Percentiles rank a stretch among this genome's conserved stretches.
These are phyloP conservation scores for Peribolospora baueri DNA, from an alignment of 768 basidiomycete species.

Conservation along the genomic window DNA sequence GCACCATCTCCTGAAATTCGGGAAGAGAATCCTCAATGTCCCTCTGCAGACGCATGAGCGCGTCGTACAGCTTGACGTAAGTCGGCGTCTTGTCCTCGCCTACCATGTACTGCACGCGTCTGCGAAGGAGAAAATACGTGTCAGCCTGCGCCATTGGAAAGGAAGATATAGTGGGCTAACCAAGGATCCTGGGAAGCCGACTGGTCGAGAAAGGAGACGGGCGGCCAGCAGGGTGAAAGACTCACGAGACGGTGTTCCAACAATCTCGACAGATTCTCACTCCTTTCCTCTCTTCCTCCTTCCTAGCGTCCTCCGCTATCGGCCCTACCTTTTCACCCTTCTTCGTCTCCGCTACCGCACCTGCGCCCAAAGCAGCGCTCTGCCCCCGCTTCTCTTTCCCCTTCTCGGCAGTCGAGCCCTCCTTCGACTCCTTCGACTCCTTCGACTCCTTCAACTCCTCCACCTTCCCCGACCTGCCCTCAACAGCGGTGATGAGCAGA, in stretches of 20 bases:
- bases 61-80: slow-evolving; percentile 48
- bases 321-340: slow-evolving; percentile 64
- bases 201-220: neutral
- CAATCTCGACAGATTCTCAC: slow-evolving; percentile 71
- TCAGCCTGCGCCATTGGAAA: neutral
- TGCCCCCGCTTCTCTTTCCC: slow-evolving; percentile 16
- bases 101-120: slow-evolving; percentile 54
- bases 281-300: slow-evolving; percentile 67
- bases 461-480: slow-evolving; percentile 19
- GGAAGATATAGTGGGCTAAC: neutral
- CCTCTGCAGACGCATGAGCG: slow-evolving; percentile 49
- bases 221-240: slow-evolving; percentile 2
- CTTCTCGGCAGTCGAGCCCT: slow-evolving; percentile 34
- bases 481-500: slow-evolving; percentile 1
- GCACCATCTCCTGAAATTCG: slow-evolving; percentile 62
- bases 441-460: slow-evolving; percentile 5
- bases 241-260: slow-evolving; percentile 52
- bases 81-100: slow-evolving; percentile 35
- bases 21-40: slow-evolving; percentile 78
- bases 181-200: neutral
- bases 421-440: slow-evolving; percentile 50
- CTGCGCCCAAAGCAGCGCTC: slow-evolving; percentile 11
- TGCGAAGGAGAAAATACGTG: slow-evolving; percentile 16
- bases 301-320: slow-evolving; percentile 24
- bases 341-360: slow-evolving; percentile 20